Evolutionary conservation across 106 monocot species (phyloP), one percentile per base, ranked within the genome.

Genomic region (Platanthera zijinensis): DNA sequence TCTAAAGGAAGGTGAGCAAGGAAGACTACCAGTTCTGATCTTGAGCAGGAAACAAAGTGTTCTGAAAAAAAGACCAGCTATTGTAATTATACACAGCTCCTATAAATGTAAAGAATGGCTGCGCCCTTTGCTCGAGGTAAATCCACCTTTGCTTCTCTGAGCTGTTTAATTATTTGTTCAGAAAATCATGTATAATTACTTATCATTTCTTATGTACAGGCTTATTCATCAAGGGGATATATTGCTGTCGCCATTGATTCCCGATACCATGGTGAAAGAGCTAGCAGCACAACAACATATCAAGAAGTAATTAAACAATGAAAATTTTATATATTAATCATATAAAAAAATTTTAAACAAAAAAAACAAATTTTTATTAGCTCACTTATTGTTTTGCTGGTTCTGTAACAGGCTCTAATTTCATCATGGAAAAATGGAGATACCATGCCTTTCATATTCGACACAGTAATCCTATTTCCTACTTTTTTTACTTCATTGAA

Each of bases 251-350:
- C 97, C 47, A 84, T 99, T 71, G 97, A 99, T 86, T 88, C 91
- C 75, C 97, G 97, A 17, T 99, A 99, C 78, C 97, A 99, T 83
- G 97, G 97, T 74, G 92, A 99, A 85, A 86, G 97, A 46, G 97
- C 97, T 13, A 85, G 69, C 30, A 92, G 50, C 56, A 46, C 18
- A 9, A 88, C 88, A 25, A 88, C 94, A 69, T 99, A 99, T 75
- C 39, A 50, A 74, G 97, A 99, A 75, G 97, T 99, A 89, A 82
- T 32, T 53, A 63, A 72, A 51, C 46, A 71, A 18, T 39, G 39
- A 39, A 39, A 39, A 39, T 39, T 39, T 39, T 39, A 39, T 39
- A 2, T 39, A 39, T 1, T 39, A 39, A 39, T 39, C 39, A 39
- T 39, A 39, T 39, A 39, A 39, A 2, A 39, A 39, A 39, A 39